A percentile compares a stretch with the other conserved stretches of the same genome.
Evolutionary conservation across 2,329 filamentous ascomycete genomes (phyloP).

Genomic region (Pseudocercospora crystallina): DNA sequence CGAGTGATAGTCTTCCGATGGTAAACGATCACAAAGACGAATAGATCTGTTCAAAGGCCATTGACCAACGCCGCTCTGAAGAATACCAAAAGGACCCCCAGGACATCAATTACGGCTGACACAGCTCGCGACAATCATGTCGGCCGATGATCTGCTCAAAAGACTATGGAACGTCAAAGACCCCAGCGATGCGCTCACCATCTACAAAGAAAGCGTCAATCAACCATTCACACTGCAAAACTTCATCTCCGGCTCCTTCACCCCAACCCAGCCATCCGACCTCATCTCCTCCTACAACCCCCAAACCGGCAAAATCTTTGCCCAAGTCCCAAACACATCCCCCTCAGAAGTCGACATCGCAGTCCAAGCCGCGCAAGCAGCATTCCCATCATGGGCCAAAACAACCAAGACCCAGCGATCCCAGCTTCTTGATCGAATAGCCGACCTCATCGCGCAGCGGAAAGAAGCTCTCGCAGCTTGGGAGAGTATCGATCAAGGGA

Average conservation of each 20-base stretch:
- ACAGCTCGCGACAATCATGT: too few relatives aligned
- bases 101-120: too few relatives aligned
- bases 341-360: conserved; percentile 6
- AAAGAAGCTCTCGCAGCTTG: conserved; percentile 8
- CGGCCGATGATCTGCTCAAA: background rate
- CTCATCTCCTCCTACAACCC: background rate
- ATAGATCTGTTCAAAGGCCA: too few relatives aligned
- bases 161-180: conserved; percentile 2
- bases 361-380: conserved; percentile 7
- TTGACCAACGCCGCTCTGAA: too few relatives aligned
- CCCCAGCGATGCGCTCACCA: background rate
- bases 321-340: conserved; percentile 9
- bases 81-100: too few relatives aligned
- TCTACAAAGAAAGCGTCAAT: background rate
- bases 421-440: conserved; percentile 4
- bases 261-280: background rate
- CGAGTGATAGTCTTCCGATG: too few relatives aligned
- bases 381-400: conserved; percentile 12
- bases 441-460: conserved; percentile 7
- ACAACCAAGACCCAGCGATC: conserved; percentile 9
- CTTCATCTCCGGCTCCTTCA: conserved; percentile 9
- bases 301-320: conserved; percentile 7
- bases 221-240: conserved; percentile 5
- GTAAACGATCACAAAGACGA: too few relatives aligned
- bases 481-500: conserved; percentile 18